Evolutionary conservation across 306 rosid genomes (phyloP).

Genomic region (Vicia sativa): DNA sequence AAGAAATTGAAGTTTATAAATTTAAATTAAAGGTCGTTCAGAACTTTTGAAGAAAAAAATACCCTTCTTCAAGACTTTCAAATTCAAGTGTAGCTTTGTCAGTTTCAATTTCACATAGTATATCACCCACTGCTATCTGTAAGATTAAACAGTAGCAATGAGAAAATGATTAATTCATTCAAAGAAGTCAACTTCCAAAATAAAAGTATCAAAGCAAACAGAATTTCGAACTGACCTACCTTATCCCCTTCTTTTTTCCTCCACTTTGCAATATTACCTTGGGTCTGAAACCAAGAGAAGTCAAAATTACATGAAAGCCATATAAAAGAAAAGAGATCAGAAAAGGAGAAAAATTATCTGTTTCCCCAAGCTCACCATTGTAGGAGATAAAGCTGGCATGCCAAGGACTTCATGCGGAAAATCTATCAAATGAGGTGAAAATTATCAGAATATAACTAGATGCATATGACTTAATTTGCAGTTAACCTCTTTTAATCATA

Average conservation of each 20-base stretch:
- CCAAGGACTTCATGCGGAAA: slow-evolving; percentile 64
- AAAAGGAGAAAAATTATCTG: slow-evolving; percentile 5
- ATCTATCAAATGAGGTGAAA: slow-evolving; percentile 48
- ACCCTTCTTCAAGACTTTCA: slow-evolving; percentile 99
- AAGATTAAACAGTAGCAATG: slow-evolving; percentile 40
- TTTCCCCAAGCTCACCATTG: slow-evolving; percentile 72
- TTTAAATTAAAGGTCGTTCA: slow-evolving; percentile 33
- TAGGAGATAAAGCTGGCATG: slow-evolving; percentile 98
- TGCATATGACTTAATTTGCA: slow-evolving; percentile 10
- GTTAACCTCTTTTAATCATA: slow-evolving; percentile 27
- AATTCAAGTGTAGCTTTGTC: slow-evolving; percentile 96
- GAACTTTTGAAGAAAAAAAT: slow-evolving; percentile 35
- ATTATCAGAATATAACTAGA: slow-evolving; percentile 34
- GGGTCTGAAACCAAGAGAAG: slow-evolving; percentile 59
- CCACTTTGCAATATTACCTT: slow-evolving; percentile 94
- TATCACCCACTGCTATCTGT: slow-evolving; percentile 94
- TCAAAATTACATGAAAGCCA: slow-evolving; percentile 37
- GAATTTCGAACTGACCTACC: slow-evolving; percentile 56
- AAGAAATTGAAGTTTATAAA: slow-evolving; percentile 7
- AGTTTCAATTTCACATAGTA: slow-evolving; percentile 94
- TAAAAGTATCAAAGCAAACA: slow-evolving; percentile 36
- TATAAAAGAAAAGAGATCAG: slow-evolving; percentile 27
- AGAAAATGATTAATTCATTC: slow-evolving; percentile 34
- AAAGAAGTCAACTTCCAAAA: slow-evolving; percentile 34
- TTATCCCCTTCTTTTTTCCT: slow-evolving; percentile 92